Evolutionary conservation across 345 rosid species (phyloP).

Genomic region (Eucalyptus pauciflora): DNA sequence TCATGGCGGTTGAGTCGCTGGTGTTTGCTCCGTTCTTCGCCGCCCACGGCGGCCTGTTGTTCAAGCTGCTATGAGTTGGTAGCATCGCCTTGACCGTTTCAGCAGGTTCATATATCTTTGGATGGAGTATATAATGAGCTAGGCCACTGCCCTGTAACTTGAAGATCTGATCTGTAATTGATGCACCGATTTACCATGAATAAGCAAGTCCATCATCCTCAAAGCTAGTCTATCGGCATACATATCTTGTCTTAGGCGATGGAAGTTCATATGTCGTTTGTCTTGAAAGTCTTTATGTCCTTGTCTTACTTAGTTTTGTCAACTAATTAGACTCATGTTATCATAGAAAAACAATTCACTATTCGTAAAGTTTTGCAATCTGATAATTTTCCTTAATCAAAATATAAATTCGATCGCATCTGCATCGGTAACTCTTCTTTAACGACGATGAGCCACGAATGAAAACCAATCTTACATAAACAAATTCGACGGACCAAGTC

Average conservation of each 20-base stretch:
- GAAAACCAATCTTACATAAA: accelerated
- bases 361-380: background rate
- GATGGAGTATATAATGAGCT: background rate
- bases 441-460: accelerated
- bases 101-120: background rate
- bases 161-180: background rate
- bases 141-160: background rate
- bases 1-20: slow-evolving; percentile 66
- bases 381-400: background rate
- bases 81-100: background rate
- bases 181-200: background rate
- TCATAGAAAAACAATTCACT: background rate
- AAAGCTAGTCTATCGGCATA: background rate
- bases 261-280: background rate
- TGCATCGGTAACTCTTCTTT: background rate
- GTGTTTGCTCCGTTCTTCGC: slow-evolving; percentile 78
- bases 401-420: background rate
- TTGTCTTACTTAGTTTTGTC: background rate
- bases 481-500: accelerated
- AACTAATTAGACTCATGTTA: background rate
- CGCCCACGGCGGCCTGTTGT: slow-evolving; percentile 47
- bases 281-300: background rate
- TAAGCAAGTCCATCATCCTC: background rate
- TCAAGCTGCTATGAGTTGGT: slow-evolving; percentile 30
- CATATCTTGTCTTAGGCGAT: background rate